phyloP scores from a whole-genome alignment of 2,329 filamentous ascomycete genomes.

The Clarireedia sp. region DNA sequence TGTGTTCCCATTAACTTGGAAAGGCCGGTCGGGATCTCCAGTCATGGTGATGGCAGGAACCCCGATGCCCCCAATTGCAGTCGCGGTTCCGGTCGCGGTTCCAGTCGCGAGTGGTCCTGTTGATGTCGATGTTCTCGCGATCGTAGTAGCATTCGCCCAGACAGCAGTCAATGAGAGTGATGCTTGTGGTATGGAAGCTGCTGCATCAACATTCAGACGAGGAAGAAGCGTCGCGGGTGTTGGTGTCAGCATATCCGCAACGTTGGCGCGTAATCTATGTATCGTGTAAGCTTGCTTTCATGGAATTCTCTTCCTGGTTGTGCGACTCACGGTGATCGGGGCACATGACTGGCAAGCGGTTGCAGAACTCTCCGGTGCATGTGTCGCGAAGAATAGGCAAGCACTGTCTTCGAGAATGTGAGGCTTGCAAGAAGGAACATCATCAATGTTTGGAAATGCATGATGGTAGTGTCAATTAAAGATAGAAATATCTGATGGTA shows the following conservation, averaged over 20 bases:
- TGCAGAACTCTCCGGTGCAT: background rate
- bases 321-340: background rate
- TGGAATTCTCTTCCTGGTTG: background rate
- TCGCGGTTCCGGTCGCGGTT: background rate
- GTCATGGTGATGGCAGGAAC: background rate
- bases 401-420: background rate
- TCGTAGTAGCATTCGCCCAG: background rate
- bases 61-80: background rate
- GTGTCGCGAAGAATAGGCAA: background rate
- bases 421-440: background rate
- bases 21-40: constrained; percentile 1
- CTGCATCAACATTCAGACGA: background rate
- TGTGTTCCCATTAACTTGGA: background rate
- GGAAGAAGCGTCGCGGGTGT: background rate
- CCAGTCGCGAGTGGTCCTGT: background rate
- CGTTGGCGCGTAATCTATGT: background rate
- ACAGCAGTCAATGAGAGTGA: background rate
- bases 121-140: background rate
- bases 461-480: background rate
- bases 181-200: background rate
- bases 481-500: background rate
- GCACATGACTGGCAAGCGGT: background rate
- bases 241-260: background rate
- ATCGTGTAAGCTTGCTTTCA: background rate
- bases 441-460: background rate